phyloP scores from a whole-genome alignment of 352 stramenopile genomes.

The Globisporangium orthogonon region DNA sequence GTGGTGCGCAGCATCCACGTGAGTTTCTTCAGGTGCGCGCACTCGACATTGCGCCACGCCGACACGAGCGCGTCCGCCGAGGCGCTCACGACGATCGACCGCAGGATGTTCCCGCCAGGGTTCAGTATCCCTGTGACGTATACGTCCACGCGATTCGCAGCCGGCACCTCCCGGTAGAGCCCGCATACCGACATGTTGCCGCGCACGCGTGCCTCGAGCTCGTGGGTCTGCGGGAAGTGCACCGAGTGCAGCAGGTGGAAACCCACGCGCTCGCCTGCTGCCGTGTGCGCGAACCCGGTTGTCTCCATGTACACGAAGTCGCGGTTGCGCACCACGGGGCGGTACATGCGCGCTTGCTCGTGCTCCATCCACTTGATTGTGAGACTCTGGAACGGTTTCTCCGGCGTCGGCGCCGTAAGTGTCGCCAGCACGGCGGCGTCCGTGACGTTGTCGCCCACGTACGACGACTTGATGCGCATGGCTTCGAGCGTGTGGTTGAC shows the following conservation, averaged over 20 bases:
- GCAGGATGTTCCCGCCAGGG: constrained; percentile 23
- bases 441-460: constrained; percentile 15
- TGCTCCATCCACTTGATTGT: constrained; percentile 14
- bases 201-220: constrained; percentile 13
- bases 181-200: constrained; percentile 18
- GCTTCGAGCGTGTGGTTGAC: constrained; percentile 14
- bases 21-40: constrained; percentile 8
- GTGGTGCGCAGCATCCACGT: constrained; percentile 1
- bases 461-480: constrained; percentile 18
- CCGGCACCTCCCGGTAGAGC: constrained; percentile 10
- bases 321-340: constrained; percentile 3
- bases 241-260: constrained; percentile 15
- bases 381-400: constrained; percentile 11
- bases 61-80: constrained; percentile 8
- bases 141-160: constrained; percentile 4
- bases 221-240: constrained; percentile 13
- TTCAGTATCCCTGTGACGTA: constrained; percentile 6
- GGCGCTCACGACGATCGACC: constrained; percentile 35
- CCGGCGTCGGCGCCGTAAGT: constrained; percentile 4
- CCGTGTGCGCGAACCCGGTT: constrained; percentile 6
- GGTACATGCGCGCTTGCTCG: not conserved
- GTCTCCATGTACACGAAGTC: constrained; percentile 18
- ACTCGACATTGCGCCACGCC: constrained; percentile 4
- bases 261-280: constrained; percentile 6
- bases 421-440: constrained; percentile 8